Base-by-base conservation (phyloP, 116 monocot species). In the Iris pallida region DNA sequence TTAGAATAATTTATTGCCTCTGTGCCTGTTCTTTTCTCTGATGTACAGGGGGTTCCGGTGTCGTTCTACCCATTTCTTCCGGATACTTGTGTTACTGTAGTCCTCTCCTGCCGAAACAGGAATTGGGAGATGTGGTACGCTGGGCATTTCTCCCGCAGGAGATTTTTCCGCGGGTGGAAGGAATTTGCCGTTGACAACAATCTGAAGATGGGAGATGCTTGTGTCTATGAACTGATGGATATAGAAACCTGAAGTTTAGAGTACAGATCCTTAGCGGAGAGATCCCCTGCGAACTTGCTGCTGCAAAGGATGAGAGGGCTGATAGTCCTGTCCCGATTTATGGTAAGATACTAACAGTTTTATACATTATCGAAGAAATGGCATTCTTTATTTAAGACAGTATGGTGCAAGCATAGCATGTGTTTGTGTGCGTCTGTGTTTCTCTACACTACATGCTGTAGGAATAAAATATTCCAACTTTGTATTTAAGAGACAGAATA, bases 201-300 rank as follows among this genome's bases (percentile, higher is more conserved):
- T 5, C 57, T 71, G 17, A 65, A 57, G 49, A 13, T 66, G 5
- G 78, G 78, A 16, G 71, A 78, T 18, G 78, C 49, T 3, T 71
- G 71, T 8, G 66, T 78, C 43, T 45, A 71, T 46, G 71, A 78
- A 19, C 58, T 78, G 5, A 17, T 72, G 20, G 43, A 65, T 8
- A 51, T 20, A 10, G 4, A 45, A 20, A 59, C 3, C 20, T 59
- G 59, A 46, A 66, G 65, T 60, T 78, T 40, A 48, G 17, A 53
- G 78, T 78, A 16, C 49, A 12, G 13, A 71, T 78, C n/a, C 73
- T 79, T 20, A 45, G 54, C 15, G 79, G 68, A 11, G 54, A 63
- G 10, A 55, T 73, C 14, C 68, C 73, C 2, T 5, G 5, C 9
- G 63, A 55, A 62, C 4, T 63, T 47, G 43, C 73, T 44, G 45